Base-by-base conservation (phyloP, 148 eudicot species). In the Nepenthes mirabilis region DNA sequence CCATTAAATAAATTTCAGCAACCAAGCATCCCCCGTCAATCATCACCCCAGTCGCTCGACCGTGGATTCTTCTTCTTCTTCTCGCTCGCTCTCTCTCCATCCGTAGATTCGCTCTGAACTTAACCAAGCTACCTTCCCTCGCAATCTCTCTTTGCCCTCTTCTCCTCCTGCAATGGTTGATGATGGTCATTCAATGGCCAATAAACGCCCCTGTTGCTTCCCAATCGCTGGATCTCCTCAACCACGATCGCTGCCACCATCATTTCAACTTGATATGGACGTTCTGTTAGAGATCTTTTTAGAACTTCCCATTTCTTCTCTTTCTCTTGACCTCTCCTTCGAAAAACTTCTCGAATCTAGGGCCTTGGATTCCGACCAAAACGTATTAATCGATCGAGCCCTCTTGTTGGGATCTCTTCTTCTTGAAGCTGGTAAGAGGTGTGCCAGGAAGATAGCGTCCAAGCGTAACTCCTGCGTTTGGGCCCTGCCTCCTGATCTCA, bases 401-500 rank as follows among this genome's bases (percentile, higher is more conserved):
- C 63, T 79, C 55, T 58, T 56, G 43, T 37, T 81, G 2, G 90
- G 77, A 6, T 69, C 82, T 1, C 72, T 52, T 3, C 70, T 84
- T 3, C 60, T 73, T 9, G 86, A 81, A 34, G 90, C 86, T 14
- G 90, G 68, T 6, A 78, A 76, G 32, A 60, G 90, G 55, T 67
- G 75, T 14, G 70, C 77, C 1, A 65, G 85, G 43, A 84, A 69
- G 65, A 78, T 69, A 56, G 75, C 75, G 40, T 59, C 76, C 2
- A 7, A 43, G 64, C 86, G 81, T 65, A 84, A 84, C 76, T 75
- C 82, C 23, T 63, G 56, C 48, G 80, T 57, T 50, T 77, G 81
- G 81, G 64, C 69, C 49, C 68, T 73, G 0, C 77, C 85, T 8
- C 65, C 79, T 36, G 89, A 83, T 69, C 75, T 83, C 68, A 83